phyloP scores from a whole-genome alignment of 2,329 filamentous ascomycete genomes.

The Alternaria postmessia region DNA sequence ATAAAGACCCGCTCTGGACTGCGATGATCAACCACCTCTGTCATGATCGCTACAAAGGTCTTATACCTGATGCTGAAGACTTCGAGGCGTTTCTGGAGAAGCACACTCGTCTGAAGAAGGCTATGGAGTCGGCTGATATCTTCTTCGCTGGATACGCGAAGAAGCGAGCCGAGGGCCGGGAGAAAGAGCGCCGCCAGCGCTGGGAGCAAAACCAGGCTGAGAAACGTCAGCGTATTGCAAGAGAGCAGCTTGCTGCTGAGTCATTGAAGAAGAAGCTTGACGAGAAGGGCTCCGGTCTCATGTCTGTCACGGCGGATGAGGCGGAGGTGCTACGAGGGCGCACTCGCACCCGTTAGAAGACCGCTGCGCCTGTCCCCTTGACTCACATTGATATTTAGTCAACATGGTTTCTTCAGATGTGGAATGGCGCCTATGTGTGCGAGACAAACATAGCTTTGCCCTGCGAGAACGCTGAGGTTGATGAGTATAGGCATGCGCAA shows the following conservation, averaged over 20 bases:
- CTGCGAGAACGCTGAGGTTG: neutral
- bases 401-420: neutral
- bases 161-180: neutral
- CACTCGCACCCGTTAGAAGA: neutral
- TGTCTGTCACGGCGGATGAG: slow-evolving; percentile 15
- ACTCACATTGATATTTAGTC: neutral
- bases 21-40: slow-evolving; percentile 25
- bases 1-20: slow-evolving; percentile 25
- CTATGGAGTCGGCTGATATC: slow-evolving; percentile 13
- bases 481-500: neutral
- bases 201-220: slow-evolving; percentile 9
- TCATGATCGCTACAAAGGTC: slow-evolving; percentile 7
- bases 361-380: neutral
- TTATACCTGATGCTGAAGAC: slow-evolving; percentile 14
- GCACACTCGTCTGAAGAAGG: slow-evolving; percentile 5
- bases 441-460: neutral
- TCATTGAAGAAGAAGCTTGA: slow-evolving; percentile 15
- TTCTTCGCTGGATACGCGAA: slow-evolving; percentile 9
- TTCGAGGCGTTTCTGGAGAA: slow-evolving; percentile 14
- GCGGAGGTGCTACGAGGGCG: slow-evolving; percentile 12
- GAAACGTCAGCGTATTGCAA: slow-evolving; percentile 1
- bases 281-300: slow-evolving; percentile 6
- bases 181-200: slow-evolving; percentile 5
- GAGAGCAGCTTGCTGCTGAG: neutral
- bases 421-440: neutral